These are phyloP conservation scores for Trichophyton benhamiae DNA, from an alignment of 2,329 filamentous ascomycete genomes.

Conservation along the genomic window DNA sequence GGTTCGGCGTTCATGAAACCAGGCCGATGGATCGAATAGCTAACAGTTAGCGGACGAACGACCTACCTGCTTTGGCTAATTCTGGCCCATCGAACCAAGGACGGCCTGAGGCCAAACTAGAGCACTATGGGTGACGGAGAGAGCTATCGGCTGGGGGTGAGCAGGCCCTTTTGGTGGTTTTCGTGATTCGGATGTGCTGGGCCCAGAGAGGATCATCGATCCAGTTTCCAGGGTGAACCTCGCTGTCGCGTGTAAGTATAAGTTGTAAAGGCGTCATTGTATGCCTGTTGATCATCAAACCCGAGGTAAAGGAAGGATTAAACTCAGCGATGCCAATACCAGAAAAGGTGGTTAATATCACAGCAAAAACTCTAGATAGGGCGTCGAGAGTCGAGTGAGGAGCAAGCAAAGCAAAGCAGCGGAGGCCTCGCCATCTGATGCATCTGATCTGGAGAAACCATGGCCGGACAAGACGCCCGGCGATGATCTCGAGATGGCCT, in stretches of 20 bases:
- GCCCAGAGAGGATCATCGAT: neutral
- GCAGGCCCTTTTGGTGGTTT: too few species aligned
- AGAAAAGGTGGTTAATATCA: neutral
- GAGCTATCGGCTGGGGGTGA: too few species aligned
- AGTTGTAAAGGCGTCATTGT: neutral
- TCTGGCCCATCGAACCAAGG: too few species aligned
- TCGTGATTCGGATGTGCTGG: neutral
- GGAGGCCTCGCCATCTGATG: neutral
- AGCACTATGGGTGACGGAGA: too few species aligned
- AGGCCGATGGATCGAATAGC: neutral
- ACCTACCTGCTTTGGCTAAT: neutral
- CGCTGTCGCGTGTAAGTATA: neutral
- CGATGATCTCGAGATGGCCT: neutral
- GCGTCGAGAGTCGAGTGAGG: neutral
- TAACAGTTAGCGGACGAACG: neutral
- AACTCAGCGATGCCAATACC: too few species aligned
- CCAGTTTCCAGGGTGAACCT: neutral
- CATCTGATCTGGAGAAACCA: neutral
- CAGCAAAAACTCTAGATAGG: neutral
- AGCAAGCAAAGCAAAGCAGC: too few species aligned
- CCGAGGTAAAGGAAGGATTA: neutral
- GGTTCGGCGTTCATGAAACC: neutral
- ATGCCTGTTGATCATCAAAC: neutral
- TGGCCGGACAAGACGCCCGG: neutral
- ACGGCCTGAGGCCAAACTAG: too few species aligned